These are phyloP conservation scores for Naganishia vaughanmartiniae DNA, from an alignment of 768 basidiomycete species.

Conservation along the genomic window DNA sequence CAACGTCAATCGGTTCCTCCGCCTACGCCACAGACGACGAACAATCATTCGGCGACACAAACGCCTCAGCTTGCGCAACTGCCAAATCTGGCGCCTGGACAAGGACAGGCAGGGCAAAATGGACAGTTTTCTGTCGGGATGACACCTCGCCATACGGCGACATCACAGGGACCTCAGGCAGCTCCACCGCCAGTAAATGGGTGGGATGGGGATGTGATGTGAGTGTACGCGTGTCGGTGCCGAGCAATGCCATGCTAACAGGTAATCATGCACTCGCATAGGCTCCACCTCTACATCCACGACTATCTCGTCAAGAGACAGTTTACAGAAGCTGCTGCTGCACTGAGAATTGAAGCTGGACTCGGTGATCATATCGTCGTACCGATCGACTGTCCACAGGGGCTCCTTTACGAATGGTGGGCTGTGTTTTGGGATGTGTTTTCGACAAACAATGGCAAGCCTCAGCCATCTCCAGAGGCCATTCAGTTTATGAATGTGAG, in stretches of 20 bases:
- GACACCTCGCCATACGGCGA: constrained; percentile 1
- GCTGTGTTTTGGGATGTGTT: constrained; percentile 51
- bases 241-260: neutral
- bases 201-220: constrained; percentile 30
- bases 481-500: constrained; percentile 47
- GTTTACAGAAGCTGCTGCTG: constrained; percentile 44
- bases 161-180: neutral
- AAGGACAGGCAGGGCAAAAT: constrained; percentile 2
- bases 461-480: constrained; percentile 39
- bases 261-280: constrained; percentile 21
- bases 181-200: neutral
- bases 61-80: constrained; percentile 15
- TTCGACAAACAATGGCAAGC: constrained; percentile 40
- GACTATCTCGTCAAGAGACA: constrained; percentile 53
- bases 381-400: constrained; percentile 52
- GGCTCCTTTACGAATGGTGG: constrained; percentile 53
- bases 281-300: constrained; percentile 53
- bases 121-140: constrained; percentile 5
- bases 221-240: neutral
- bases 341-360: constrained; percentile 46
- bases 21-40: constrained; percentile 1
- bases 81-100: neutral
- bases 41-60: constrained; percentile 17
- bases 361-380: constrained; percentile 43
- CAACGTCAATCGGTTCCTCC: constrained; percentile 17